Base-by-base conservation (phyloP, 345 rosid genomes). In the Dipteronia sinensis region DNA sequence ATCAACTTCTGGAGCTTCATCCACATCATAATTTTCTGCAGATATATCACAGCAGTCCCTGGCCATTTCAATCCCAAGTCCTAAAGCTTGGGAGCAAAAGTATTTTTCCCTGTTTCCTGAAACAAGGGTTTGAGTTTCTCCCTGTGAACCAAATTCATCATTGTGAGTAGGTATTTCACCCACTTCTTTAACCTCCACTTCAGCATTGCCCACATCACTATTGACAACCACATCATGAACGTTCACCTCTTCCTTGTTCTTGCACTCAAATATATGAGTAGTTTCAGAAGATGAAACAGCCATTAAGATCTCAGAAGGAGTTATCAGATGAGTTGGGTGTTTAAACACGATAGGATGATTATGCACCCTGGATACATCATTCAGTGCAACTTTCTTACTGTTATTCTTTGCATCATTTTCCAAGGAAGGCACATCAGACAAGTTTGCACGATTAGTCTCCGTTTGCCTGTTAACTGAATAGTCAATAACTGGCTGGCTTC, bases 271-370 rank as follows among this genome's bases (percentile, higher is more conserved):
- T 72, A 79, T 78, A 78, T 77, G 82, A 71, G 84, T 78, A 63
- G 81, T 76, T 75, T 89, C 92, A 74, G 95, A 77, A n/a, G 96
- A 85, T 13, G 93, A 78, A 80, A 82, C 83, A 10, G 89, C 88
- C 93, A 84, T 85, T 80, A 91, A 71, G 68, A 94, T 85, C 84
- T 94, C 97, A 34, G 95, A 87, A 27, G 97, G 98, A 74, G 98
- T 94, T 78, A 94, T 82, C 74, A 93, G 84, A 86, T 90, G 98
- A 77, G 98, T 88, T 73, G 97, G 97, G 74, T 82, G 95, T 79
- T 88, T 91, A 80, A 89, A 93, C 70, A 80, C 78, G 16, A 80
- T 75, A 71, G 90, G 83, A 16, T 83, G 84, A 81, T 83, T 86
- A 73, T 78, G 85, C 34, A 79, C 77, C 44, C 65, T 80, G 61